Conservation (phyloP, 805 yeast genomes). For the Ogataea pini region DNA sequence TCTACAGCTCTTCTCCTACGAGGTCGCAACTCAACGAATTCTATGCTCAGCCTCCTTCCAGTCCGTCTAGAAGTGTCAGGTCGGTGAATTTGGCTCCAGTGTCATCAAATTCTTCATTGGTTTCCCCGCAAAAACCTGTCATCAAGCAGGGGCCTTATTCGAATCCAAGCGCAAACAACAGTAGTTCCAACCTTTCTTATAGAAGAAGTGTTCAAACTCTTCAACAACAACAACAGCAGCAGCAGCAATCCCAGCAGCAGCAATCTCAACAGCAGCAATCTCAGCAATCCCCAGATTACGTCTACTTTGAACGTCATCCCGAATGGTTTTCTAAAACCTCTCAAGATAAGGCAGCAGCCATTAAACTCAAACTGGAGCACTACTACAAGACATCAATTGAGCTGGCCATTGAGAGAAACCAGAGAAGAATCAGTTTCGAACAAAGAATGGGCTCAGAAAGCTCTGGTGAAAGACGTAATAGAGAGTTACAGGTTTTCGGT, state of each 20-base stretch:
- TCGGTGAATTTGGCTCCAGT: slow-evolving; percentile 34
- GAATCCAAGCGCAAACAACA: slow-evolving; percentile 29
- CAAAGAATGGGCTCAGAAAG: slow-evolving; percentile 67
- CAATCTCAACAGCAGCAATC: slow-evolving; percentile 13
- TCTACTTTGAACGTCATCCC: slow-evolving; percentile 81
- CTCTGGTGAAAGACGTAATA: slow-evolving; percentile 80
- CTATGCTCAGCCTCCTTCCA: slow-evolving; percentile 35
- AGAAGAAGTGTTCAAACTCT: slow-evolving; percentile 15
- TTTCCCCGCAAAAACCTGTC: slow-evolving; percentile 29
- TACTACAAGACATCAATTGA: slow-evolving; percentile 81
- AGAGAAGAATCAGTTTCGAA: slow-evolving; percentile 84
- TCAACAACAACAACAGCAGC: slow-evolving; percentile 20
- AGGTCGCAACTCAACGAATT: slow-evolving; percentile 22
- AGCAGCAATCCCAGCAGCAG: slow-evolving; percentile 16
- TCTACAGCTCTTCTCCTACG: slow-evolving; percentile 31
- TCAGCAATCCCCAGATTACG: slow-evolving; percentile 44
- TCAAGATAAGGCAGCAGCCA: slow-evolving; percentile 82
- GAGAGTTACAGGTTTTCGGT: slow-evolving; percentile 82
- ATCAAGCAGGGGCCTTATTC: slow-evolving; percentile 23
- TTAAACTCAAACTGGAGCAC: slow-evolving; percentile 79
- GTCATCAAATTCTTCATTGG: slow-evolving; percentile 32
- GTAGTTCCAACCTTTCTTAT: slow-evolving; percentile 30
- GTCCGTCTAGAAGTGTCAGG: slow-evolving; percentile 37
- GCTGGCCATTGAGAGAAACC: slow-evolving; percentile 95
- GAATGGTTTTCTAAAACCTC: slow-evolving; percentile 69